Evolutionary conservation across 495 filamentous ascomycete genomes (phyloP).

Genomic region (Podospora comata): DNA sequence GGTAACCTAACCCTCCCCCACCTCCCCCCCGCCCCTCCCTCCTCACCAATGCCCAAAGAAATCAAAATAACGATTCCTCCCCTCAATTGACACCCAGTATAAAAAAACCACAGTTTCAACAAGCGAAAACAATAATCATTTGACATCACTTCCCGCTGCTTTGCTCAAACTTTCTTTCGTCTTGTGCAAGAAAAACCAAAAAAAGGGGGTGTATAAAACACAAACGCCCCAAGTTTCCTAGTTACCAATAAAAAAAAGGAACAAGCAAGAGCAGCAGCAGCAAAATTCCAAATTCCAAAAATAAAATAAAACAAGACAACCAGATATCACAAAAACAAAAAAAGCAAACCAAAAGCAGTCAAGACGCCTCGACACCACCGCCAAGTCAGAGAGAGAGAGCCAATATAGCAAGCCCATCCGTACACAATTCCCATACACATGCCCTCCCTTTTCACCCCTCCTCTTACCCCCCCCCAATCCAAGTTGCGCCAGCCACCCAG

Average conservation of each 20-base stretch:
- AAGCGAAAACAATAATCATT: background rate
- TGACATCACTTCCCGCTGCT: background rate
- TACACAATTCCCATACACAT: background rate
- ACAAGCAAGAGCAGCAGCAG: background rate
- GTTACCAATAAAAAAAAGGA: background rate
- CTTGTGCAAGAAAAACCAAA: too few species aligned
- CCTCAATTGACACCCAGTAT: background rate
- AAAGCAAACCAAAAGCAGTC: background rate
- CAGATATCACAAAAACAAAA: background rate
- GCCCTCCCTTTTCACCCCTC: too few species aligned
- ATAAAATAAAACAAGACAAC: background rate
- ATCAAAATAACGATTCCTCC: background rate
- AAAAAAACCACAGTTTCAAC: background rate
- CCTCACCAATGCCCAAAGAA: background rate
- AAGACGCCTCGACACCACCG: background rate
- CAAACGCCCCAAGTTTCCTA: too few species aligned
- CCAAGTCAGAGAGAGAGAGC: background rate
- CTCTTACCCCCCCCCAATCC: background rate
- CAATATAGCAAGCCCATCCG: background rate
- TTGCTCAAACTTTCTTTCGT: background rate
- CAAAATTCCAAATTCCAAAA: background rate
- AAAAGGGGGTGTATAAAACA: too few species aligned
- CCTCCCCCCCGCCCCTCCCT: too few species aligned
- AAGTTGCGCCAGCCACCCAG: background rate
- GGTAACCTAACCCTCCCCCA: background rate